Base-by-base conservation (phyloP, 1,284 basidiomycete genomes). In the Pulveroboletus sp. region DNA sequence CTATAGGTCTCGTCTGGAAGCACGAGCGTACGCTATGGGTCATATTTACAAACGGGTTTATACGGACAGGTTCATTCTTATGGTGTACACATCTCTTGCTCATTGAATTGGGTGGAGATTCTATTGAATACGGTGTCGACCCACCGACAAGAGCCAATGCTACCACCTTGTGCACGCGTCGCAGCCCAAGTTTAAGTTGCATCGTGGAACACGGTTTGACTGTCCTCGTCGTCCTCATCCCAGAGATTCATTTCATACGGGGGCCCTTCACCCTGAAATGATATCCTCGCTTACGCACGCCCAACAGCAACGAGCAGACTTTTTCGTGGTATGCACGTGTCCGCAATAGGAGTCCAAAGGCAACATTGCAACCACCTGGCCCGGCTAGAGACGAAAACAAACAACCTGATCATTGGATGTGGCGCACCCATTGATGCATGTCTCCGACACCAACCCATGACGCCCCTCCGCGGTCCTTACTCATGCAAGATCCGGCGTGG, bases 401-500 rank as follows among this genome's bases (percentile, higher is more conserved):
- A 52, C 9, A 40, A 48, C 6, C 26, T 43, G 17, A 44, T 60
- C 42, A 58, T 60, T 60, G 10, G 37, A 60, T 16, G 37, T n/a
- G 17, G 24, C 33, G 39, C 36, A 11, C 17, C 41, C 47, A 48
- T 24, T 26, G 17, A 44, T 37, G 9, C 16, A 37, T 39, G 43
- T 48, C 53, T 54, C 49, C 11, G 37, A 50, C 48, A 53, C 35
- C 32, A 44, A 40, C 21, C 29, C 29, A 37, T n/a, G 47, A 44
- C 40, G 48, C 56, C 44, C 33, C 62, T 39, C 8, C 19, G 35
- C 36, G 10, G 33, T 37, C 48, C 12, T 51, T 17, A n/a, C 40
- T 19, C 47, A 35, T 35, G 33, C 29, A 33, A 54, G 54, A 57
- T 63, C 63, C 60, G 46, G 17, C 21, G 50, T 42, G 47, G 43